A percentile compares a stretch with the other conserved stretches of the same genome.
Evolutionary conservation across 805 yeast species (phyloP).

Genomic region (Candida nitratophila): DNA sequence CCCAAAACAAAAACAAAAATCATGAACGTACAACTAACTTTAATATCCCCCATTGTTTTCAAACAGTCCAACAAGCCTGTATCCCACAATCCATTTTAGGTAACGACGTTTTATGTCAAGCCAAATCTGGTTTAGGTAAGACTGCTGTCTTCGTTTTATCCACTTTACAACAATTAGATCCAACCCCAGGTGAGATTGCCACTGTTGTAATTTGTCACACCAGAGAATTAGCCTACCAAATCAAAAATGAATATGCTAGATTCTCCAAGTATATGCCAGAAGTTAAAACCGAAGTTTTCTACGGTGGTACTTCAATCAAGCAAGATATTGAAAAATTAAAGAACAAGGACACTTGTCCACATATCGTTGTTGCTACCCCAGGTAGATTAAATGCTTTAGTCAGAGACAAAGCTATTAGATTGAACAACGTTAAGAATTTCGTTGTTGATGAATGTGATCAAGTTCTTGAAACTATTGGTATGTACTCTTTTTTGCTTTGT

Average conservation of each 20-base stretch:
- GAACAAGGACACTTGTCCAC: constrained; percentile 92
- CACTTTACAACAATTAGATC: constrained; percentile 94
- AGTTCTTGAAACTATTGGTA: constrained; percentile 62
- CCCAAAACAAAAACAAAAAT: background rate
- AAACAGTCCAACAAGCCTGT: constrained; percentile 88
- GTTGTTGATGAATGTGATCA: constrained; percentile 98
- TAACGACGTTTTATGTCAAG: constrained; percentile 97
- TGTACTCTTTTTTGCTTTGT: constrained; percentile 6
- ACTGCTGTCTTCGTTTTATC: constrained; percentile 96
- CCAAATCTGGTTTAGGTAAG: constrained; percentile 99
- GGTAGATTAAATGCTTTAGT: constrained; percentile 95
- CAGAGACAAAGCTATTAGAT: constrained; percentile 81
- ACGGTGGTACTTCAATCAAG: constrained; percentile 87
- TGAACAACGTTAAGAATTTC: constrained; percentile 85
- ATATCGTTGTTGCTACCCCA: constrained; percentile 95
- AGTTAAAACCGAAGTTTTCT: constrained; percentile 92
- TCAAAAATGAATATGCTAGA: constrained; percentile 93
- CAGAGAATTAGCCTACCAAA: constrained; percentile 97
- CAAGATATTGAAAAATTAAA: constrained; percentile 83
- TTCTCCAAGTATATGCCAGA: constrained; percentile 98
- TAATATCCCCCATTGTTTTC: background rate
- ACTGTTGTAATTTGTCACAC: constrained; percentile 96
- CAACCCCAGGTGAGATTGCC: constrained; percentile 93
- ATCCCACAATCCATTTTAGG: constrained; percentile 98
- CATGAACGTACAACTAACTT: background rate